These are phyloP conservation scores for Talaromyces sp. DNA, from an alignment of 2,329 filamentous ascomycete species.

Conservation along the genomic window DNA sequence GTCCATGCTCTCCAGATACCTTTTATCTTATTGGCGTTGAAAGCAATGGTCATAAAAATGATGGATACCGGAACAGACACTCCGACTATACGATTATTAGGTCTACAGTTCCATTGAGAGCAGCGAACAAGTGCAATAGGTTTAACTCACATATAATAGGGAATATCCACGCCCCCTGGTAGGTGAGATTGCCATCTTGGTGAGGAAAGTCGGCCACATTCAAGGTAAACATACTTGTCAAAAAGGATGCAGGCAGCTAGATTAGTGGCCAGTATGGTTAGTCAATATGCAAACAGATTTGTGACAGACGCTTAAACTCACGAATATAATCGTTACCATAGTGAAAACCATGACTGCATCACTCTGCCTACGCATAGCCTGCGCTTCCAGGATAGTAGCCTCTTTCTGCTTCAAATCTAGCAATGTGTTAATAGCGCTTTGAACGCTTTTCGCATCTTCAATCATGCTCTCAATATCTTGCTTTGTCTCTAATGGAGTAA, in stretches of 20 bases:
- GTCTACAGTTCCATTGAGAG: background rate
- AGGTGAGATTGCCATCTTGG: background rate
- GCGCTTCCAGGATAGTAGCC: background rate
- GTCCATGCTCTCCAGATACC: background rate
- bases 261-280: background rate
- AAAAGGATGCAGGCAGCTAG: slow-evolving; percentile 4
- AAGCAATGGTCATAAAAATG: background rate
- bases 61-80: background rate
- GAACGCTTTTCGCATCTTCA: slow-evolving; percentile 17
- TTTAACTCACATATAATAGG: background rate
- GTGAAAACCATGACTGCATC: slow-evolving; percentile 7
- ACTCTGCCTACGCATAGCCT: background rate
- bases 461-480: slow-evolving; percentile 19
- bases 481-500: background rate
- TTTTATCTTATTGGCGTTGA: background rate
- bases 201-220: slow-evolving; percentile 4
- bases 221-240: slow-evolving; percentile 7
- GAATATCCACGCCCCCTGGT: slow-evolving; percentile 3
- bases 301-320: background rate
- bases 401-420: slow-evolving; percentile 10
- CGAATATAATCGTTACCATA: background rate
- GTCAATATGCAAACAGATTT: too few relatives aligned
- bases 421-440: slow-evolving; percentile 5
- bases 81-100: background rate
- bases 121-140: too few relatives aligned